A percentile compares a stretch with the other conserved stretches of the same genome.
These are phyloP conservation scores for Aureobasidium leucospermi DNA, from an alignment of 2,329 filamentous ascomycete genomes.

Conservation along the genomic window DNA sequence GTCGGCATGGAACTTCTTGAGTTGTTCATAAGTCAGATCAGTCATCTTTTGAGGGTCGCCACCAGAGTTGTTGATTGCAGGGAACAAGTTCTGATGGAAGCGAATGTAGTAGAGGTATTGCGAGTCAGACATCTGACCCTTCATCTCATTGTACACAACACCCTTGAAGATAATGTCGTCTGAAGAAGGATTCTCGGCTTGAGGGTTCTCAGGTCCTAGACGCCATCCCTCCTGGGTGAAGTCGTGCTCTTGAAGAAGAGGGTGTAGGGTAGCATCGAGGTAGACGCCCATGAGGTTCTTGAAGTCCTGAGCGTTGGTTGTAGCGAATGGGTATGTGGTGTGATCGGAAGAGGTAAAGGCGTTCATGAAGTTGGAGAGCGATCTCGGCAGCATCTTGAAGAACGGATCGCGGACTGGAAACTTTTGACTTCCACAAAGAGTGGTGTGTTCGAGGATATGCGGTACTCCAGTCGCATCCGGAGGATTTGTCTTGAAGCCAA, in stretches of 20 bases:
- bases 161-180: conserved; percentile 86
- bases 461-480: conserved; percentile 93
- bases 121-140: conserved; percentile 96
- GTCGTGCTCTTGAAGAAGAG: conserved; percentile 80
- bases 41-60: conserved; percentile 96
- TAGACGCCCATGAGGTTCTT: conserved; percentile 95
- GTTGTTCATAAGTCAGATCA: conserved; percentile 82
- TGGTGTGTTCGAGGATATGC: conserved; percentile 96
- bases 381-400: conserved; percentile 98
- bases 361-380: conserved; percentile 99
- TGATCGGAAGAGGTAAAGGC: conserved; percentile 95
- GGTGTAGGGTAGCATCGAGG: conserved; percentile 86
- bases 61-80: conserved; percentile 90
- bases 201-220: conserved; percentile 82
- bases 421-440: conserved; percentile 90
- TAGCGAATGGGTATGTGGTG: conserved; percentile 96
- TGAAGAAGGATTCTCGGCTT: conserved; percentile 41
- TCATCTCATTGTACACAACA: conserved; percentile 99
- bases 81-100: conserved; percentile 91
- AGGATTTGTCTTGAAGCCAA: conserved; percentile 98
- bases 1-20: conserved; percentile 79
- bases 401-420: conserved; percentile 98
- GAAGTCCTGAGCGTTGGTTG: conserved; percentile 91
- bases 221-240: conserved; percentile 97
- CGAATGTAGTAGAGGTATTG: conserved; percentile 93